Evolutionary conservation across 805 yeast species (phyloP), one percentile per base, ranked within the genome.

Genomic region (Yamadazyma paraphyllophila): DNA sequence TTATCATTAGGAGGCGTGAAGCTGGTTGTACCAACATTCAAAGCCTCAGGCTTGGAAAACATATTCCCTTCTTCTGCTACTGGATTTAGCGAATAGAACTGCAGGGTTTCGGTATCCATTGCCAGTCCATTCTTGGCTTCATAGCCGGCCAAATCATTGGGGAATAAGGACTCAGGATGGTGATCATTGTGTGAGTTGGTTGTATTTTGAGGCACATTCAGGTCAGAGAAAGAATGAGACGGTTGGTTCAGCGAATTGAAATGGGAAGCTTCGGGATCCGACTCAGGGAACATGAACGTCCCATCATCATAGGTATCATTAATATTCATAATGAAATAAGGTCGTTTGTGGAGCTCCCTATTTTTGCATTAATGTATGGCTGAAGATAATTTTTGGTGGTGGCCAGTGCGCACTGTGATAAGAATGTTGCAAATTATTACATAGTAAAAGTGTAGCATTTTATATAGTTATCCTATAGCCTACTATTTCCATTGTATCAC

Each of bases 1-100:
- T 46, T 29, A 36, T 45, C 38, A 51, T 55, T 29, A 29, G 31
- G 8, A 29, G 31, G 11, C 7, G 31, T 29, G 4, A 29, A 29
- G 13, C 13, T 11, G 13, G 24, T 37, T n/a, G 40, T n/a, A 37
- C 9, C 27, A 36, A 13, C 38, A 36, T 20, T 36, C 31, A 29
- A 29, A 11, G 11, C 31, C 31, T 3, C 11, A n/a, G 31, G 31
- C 31, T 29, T 29, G 7, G 31, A 29, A 9, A 29, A n/a, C 13
- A 29, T n/a, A 29, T 7, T 29, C 7, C 24, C 24, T 20, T 29
- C 31, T 29, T 29, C 31, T 4, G 31, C 31, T 7, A 29, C 31
- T 11, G 31, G 31, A 29, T 29, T n/a, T 11, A 29, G 8, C 31
- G 31, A 29, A 29, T 3, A 29, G 13, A 29, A 29, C 31, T 29